Evolutionary conservation across 1,284 basidiomycete species (phyloP).

Genomic region (Sutorius eximius): DNA sequence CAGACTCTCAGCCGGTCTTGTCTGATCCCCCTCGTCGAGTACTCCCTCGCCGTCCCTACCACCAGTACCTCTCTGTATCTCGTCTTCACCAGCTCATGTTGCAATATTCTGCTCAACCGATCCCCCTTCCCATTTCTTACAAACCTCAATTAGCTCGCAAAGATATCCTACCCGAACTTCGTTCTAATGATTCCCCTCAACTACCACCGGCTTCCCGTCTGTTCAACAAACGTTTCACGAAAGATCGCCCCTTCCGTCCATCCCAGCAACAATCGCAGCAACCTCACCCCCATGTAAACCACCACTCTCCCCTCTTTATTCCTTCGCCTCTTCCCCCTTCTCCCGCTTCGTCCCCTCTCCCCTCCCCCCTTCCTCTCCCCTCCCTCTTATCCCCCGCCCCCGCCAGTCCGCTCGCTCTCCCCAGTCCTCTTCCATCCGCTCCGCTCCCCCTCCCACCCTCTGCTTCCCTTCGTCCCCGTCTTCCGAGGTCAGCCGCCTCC

Average conservation of each 20-base stretch:
- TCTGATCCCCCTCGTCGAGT: conserved; percentile 43
- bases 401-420: conserved; percentile 28
- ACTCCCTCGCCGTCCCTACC: conserved; percentile 24
- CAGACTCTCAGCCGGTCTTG: conserved; percentile 59
- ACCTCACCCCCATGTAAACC: conserved; percentile 11
- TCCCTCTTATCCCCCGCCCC: conserved; percentile 28
- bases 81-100: conserved; percentile 52
- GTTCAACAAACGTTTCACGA: conserved; percentile 42
- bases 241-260: conserved; percentile 37
- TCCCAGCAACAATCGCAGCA: conserved; percentile 42
- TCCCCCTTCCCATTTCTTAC: conserved; percentile 44
- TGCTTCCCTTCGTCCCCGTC: conserved; percentile 32
- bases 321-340: conserved; percentile 29
- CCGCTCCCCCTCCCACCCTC: conserved; percentile 33
- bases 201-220: conserved; percentile 33
- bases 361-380: conserved; percentile 28
- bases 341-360: conserved; percentile 30
- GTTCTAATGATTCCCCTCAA: conserved; percentile 45
- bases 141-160: conserved; percentile 34
- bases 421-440: conserved; percentile 24
- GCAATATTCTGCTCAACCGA: conserved; percentile 64
- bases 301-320: conserved; percentile 17
- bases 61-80: conserved; percentile 24
- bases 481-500: conserved; percentile 25
- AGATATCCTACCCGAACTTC: conserved; percentile 40